Evolutionary conservation across 768 basidiomycete genomes (phyloP), one percentile per base, ranked within the genome.

Genomic region (Heimioporus sp.): DNA sequence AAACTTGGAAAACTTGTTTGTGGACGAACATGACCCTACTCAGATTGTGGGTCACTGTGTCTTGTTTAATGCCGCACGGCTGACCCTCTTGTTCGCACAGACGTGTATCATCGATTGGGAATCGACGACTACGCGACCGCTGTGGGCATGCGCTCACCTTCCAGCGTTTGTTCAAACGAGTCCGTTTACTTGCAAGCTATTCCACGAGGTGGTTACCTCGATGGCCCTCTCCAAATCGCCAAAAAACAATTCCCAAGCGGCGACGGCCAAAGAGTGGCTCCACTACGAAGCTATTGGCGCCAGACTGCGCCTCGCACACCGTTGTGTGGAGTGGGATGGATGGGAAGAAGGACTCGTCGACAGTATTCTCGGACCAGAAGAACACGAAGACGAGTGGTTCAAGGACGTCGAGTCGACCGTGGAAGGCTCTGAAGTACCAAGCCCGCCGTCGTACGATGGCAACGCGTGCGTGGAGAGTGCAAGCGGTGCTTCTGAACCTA

Each of bases 41-140:
- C 81, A 77, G 56, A 87, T 92, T 41, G 90, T 92, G 59, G 60
- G 90, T 76, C 35, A 20, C 2, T 45, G 5, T 9, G 37, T 35
- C 30, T 24, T 19, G 19, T 46, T 17, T n/a, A 32, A 19, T 19
- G 19, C 6, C 30, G 46, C 54, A 20, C 31, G 2, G 21, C 52
- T 49, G 13, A 55, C 28, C 2, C 28, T 45, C 7, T 19, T 7
- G 24, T 44, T 31, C 36, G 3, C 49, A 10, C 61, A 93, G 91
- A 88, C 89, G 1, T 89, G 88, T 61, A 80, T 93, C 52, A 92
- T 93, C 38, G 91, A 93, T 60, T 92, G 89, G 90, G 90, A 93
- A 65, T 89, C 90, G 15, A 92, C 90, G n/a, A 90, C 88, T 11
- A 90, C 85, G 10, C 79, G 91, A 13, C 91, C 90, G 5, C 77